A percentile compares a stretch with the other conserved stretches of the same genome.
Conservation (phyloP, 805 yeast species). For the Nakazawaea molendinolei region DNA sequence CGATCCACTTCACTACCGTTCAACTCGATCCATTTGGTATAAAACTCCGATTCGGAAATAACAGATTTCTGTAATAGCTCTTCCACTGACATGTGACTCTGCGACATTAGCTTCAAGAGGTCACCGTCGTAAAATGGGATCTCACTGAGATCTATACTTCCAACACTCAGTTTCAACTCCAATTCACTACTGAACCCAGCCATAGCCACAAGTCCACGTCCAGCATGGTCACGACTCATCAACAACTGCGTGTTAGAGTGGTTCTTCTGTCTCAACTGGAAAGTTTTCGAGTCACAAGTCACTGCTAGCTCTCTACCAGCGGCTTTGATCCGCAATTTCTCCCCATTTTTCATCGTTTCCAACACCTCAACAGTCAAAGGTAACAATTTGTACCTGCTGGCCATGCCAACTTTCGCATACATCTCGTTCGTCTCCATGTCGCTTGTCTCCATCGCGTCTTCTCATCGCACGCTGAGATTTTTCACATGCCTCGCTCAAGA, state of each 20-base stretch:
- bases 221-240: constrained; percentile 22
- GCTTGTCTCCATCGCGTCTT: too few relatives aligned
- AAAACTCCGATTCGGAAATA: constrained; percentile 50
- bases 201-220: constrained; percentile 25
- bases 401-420: too few relatives aligned
- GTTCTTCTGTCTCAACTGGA: constrained; percentile 66
- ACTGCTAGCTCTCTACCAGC: constrained; percentile 43
- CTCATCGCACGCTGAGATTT: too few relatives aligned
- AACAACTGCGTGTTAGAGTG: constrained; percentile 82
- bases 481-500: too few relatives aligned
- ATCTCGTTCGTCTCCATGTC: too few relatives aligned
- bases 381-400: constrained; percentile 37
- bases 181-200: constrained; percentile 28
- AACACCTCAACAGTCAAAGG: constrained; percentile 47
- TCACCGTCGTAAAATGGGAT: constrained; percentile 34
- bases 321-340: constrained; percentile 26
- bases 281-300: constrained; percentile 54
- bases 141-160: constrained; percentile 23
- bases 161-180: constrained; percentile 28
- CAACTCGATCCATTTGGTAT: constrained; percentile 38
- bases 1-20: constrained; percentile 54
- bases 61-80: constrained; percentile 39
- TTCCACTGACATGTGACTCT: constrained; percentile 19
- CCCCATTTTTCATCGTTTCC: constrained; percentile 24
- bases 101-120: constrained; percentile 10